Percentiles rank a stretch among this genome's conserved stretches.
Evolutionary conservation across 768 basidiomycete genomes (phyloP).

Genomic region (Candolleomyces efflorescens): DNA sequence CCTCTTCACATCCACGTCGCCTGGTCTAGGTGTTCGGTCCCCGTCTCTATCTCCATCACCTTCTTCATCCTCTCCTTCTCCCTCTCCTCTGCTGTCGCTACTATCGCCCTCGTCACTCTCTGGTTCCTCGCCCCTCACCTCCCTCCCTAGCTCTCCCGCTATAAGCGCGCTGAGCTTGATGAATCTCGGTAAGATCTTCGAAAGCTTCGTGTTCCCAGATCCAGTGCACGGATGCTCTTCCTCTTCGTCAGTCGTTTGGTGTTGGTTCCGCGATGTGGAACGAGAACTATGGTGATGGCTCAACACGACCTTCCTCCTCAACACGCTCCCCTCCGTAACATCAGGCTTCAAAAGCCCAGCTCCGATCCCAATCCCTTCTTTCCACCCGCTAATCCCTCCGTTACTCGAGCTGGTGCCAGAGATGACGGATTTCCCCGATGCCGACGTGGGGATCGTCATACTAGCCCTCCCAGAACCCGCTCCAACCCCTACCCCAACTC

Average conservation of each 20-base stretch:
- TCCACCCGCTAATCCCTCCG: conserved; percentile 66
- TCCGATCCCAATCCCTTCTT: conserved; percentile 71
- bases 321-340: conserved; percentile 44
- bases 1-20: neutral
- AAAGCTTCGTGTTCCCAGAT: conserved; percentile 59
- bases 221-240: conserved; percentile 28
- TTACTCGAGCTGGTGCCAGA: conserved; percentile 14
- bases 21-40: conserved; percentile 1
- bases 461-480: neutral
- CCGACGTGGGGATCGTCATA: too few species aligned
- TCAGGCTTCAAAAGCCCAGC: conserved; percentile 61
- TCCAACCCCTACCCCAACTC: neutral
- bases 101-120: conserved; percentile 11
- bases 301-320: conserved; percentile 45
- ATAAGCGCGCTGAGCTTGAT: conserved; percentile 75
- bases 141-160: conserved; percentile 71
- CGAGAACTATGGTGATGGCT: neutral
- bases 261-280: neutral
- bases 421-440: neutral
- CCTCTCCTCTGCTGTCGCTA: conserved; percentile 22
- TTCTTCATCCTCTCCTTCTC: conserved; percentile 16
- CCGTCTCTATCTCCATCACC: conserved; percentile 6
- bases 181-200: conserved; percentile 66
- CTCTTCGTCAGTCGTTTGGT: conserved; percentile 10
- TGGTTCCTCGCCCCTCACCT: conserved; percentile 42